A percentile compares a stretch with the other conserved stretches of the same genome.
These are phyloP conservation scores for Daldinia decipiens DNA, from an alignment of 495 filamentous ascomycete genomes.

Conservation along the genomic window DNA sequence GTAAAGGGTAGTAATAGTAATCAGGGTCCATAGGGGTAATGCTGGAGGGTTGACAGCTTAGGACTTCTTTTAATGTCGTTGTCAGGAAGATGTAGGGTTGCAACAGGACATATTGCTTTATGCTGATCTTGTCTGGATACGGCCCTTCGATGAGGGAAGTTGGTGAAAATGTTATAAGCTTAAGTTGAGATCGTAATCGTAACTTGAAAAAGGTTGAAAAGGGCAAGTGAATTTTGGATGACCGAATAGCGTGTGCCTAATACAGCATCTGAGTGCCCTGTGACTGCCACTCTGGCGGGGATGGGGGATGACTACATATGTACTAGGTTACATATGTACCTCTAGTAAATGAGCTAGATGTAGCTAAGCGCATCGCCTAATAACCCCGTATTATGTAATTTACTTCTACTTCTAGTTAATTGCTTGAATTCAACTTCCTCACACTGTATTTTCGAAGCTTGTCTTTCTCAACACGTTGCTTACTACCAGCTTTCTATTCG, in stretches of 20 bases:
- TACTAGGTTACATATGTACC: too few relatives aligned
- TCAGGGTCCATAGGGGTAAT: constrained; percentile 28
- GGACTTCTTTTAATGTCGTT: constrained; percentile 19
- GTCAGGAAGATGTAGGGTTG: constrained; percentile 35
- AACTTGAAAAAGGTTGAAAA: constrained; percentile 5
- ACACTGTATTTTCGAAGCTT: constrained; percentile 19
- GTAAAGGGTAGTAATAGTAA: constrained; percentile 13
- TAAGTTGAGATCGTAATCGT: constrained; percentile 15
- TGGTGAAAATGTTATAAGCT: constrained; percentile 23
- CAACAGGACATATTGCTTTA: constrained; percentile 22
- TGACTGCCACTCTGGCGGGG: background rate
- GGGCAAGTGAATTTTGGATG: constrained; percentile 3
- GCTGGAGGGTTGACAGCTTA: constrained; percentile 26
- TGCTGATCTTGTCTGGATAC: constrained; percentile 26
- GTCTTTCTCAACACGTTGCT: background rate
- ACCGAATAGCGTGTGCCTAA: background rate
- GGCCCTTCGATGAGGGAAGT: constrained; percentile 11
- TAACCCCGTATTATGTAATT: constrained; percentile 15
- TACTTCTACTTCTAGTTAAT: background rate
- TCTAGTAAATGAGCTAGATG: too few relatives aligned
- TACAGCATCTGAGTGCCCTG: background rate
- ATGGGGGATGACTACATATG: too few relatives aligned
- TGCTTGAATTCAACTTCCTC: background rate
- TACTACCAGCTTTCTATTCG: too few relatives aligned
- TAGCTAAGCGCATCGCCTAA: background rate